Base-by-base conservation (phyloP, 2,329 filamentous ascomycete species). In the Botrytis tulipae region DNA sequence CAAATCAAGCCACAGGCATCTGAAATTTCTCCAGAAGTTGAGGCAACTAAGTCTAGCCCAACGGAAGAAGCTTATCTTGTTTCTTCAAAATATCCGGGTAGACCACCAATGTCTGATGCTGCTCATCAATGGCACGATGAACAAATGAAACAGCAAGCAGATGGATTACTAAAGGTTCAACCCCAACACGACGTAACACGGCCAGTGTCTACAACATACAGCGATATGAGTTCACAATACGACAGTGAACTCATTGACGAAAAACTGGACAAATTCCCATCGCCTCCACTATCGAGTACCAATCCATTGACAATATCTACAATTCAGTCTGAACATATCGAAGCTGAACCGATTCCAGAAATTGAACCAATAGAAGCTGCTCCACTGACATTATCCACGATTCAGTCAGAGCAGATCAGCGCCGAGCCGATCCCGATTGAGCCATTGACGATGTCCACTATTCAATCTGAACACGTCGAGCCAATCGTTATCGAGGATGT, bases 231-330 rank as follows among this genome's bases (percentile, higher is more conserved):
- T 73, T 84, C 85, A 16, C 87, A 89, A 75, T 83, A 86, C 75
- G 86, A 87, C 60, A 79, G 80, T 22, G 84, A 86, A 51, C 54
- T 78, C 37, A 84, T 89, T 79, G 85, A 85, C 29, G 84, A 85
- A 73, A 87, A 86, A 77, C 81, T 90, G 67, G 84, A 85, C 25
- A 84, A 85, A 76, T 89, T 89, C 82, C 87, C 87, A 3, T 83
- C 85, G 20, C 87, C 88, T 7, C 87, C 87, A 0, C 82, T 82
- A 0, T 83, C 84, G 32, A 59, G 16, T 79, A 83, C 57, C 51
- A 40, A 59, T 74, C 77, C 76, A 29, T 74, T 80, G 75, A 75
- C 80, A 83, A 66, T 82, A 78, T 75, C 79, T 81, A 74, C 83
- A 79, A 46, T 76, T 75, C 32, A 79, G 83, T 62, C 77, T 14